Base-by-base conservation (phyloP, 352 stramenopile species). In the Phytophthora melonis region DNA sequence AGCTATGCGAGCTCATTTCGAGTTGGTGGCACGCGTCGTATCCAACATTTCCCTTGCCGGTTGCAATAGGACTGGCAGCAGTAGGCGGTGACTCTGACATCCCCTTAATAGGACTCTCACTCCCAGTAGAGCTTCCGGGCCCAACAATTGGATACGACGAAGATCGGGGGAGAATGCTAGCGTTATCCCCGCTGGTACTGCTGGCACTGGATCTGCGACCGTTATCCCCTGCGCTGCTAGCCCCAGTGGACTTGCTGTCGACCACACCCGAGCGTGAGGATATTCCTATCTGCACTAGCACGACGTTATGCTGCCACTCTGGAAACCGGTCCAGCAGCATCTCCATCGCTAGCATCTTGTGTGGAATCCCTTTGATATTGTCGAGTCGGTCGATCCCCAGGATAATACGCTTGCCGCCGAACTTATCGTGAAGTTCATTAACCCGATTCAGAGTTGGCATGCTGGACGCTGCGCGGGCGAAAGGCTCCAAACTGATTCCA, bases 281-380 rank as follows among this genome's bases (percentile, higher is more conserved):
- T 52, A 99, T 98, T n/a, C 96, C 97, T 64, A 99, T 98, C 77
- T 98, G 95, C 54, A 99, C 93, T 27, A 99, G 73, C 18, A 98
- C 94, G 45, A 98, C 93, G 78, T 99, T 98, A 54, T 97, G 93
- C 47, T 96, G 88, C 93, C 93, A 99, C 64, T 99, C 89, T 13
- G 92, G 91, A 68, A 96, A 95, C 0, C 84, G 77, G 25, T 84
- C 87, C n/a, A 98, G 70, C 49, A 97, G 82, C 57, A 86, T 78
- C 62, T 98, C 92, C 76, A 98, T 94, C 41, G 88, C 92, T 45
- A 97, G 63, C 56, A 97, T 78, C 63, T 97, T 97, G 68, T 97
- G 87, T 3, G 92, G 92, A 47, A 97, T 96, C 10, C 92, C 92
- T 74, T 97, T 97, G 75, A 93, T 95, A 25, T 95, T 89, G 78